Conservation (phyloP, 2,329 filamentous ascomycete species). For the Tolypocladium tropicale region DNA sequence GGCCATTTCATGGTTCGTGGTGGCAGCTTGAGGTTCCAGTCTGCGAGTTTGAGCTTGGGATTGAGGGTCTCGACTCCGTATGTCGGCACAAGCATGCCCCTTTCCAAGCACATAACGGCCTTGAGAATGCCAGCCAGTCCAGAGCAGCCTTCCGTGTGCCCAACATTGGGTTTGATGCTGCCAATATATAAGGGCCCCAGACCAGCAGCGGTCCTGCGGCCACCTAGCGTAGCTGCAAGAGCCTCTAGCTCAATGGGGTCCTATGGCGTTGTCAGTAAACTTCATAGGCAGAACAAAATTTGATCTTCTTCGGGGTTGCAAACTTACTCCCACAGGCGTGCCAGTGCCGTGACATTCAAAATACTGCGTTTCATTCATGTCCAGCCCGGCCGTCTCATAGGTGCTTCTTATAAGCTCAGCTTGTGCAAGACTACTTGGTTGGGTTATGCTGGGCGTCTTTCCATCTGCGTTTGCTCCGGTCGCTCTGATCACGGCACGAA, state of each 20-base stretch:
- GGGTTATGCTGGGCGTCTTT: slow-evolving; percentile 25
- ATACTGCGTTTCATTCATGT: slow-evolving; percentile 14
- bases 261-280: no score
- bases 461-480: slow-evolving; percentile 32
- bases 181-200: slow-evolving; percentile 13
- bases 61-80: slow-evolving; percentile 23
- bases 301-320: no score
- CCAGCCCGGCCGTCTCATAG: slow-evolving; percentile 15
- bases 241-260: slow-evolving; percentile 25
- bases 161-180: slow-evolving; percentile 26
- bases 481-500: slow-evolving; percentile 26
- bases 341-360: slow-evolving; percentile 30
- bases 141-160: slow-evolving; percentile 32
- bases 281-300: no score
- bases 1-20: slow-evolving; percentile 19
- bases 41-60: slow-evolving; percentile 23
- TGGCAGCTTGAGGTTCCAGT: slow-evolving; percentile 18
- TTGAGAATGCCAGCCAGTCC: slow-evolving; percentile 35
- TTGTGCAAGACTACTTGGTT: slow-evolving; percentile 25
- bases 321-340: slow-evolving; percentile 23
- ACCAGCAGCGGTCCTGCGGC: neutral
- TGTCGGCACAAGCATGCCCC: slow-evolving; percentile 26
- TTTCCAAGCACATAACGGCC: slow-evolving; percentile 27
- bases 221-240: slow-evolving; percentile 18
- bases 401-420: slow-evolving; percentile 17